These are phyloP conservation scores for Coemansia brasiliensis DNA, from an alignment of 192 early-diverging fungal species.

Conservation along the genomic window DNA sequence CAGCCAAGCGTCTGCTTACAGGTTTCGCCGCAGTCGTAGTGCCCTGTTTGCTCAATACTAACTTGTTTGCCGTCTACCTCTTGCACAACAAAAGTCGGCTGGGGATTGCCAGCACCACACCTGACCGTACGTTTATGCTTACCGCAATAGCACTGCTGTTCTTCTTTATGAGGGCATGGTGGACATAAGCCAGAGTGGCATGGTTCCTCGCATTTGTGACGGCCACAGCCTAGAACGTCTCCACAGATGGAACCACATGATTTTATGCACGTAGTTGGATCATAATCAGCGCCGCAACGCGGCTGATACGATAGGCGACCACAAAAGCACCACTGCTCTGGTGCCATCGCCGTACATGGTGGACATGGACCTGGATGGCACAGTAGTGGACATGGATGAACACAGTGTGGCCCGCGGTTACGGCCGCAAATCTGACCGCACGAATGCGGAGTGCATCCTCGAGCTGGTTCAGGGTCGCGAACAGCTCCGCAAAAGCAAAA, in stretches of 20 bases:
- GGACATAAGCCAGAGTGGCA: slow-evolving; percentile 74
- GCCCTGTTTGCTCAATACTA: slow-evolving; percentile 11
- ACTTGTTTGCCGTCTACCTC: neutral
- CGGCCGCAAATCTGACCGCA: slow-evolving; percentile 80
- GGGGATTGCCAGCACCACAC: slow-evolving; percentile 61
- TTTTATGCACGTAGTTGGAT: slow-evolving; percentile 59
- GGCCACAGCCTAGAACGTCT: slow-evolving; percentile 68
- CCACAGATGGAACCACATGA: slow-evolving; percentile 75
- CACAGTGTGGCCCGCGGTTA: slow-evolving; percentile 59
- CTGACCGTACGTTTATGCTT: slow-evolving; percentile 54
- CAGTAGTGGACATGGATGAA: slow-evolving; percentile 75
- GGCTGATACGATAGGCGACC: slow-evolving; percentile 66
- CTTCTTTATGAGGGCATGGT: slow-evolving; percentile 58
- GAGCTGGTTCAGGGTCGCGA: slow-evolving; percentile 64
- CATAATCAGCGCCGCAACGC: slow-evolving; percentile 72
- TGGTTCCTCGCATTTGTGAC: slow-evolving; percentile 62
- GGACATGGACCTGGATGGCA: slow-evolving; percentile 96
- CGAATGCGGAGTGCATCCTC: slow-evolving; percentile 75
- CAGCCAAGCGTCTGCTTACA: slow-evolving; percentile 51
- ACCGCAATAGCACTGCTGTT: slow-evolving; percentile 73
- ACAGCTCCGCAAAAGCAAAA: slow-evolving; percentile 86
- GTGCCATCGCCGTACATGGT: slow-evolving; percentile 81
- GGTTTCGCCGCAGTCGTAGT: slow-evolving; percentile 28
- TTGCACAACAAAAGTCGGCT: slow-evolving; percentile 7
- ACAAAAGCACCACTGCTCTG: slow-evolving; percentile 80